Base-by-base conservation (phyloP, 2,329 filamentous ascomycete species). In the Arthrobotrys entomopaga region DNA sequence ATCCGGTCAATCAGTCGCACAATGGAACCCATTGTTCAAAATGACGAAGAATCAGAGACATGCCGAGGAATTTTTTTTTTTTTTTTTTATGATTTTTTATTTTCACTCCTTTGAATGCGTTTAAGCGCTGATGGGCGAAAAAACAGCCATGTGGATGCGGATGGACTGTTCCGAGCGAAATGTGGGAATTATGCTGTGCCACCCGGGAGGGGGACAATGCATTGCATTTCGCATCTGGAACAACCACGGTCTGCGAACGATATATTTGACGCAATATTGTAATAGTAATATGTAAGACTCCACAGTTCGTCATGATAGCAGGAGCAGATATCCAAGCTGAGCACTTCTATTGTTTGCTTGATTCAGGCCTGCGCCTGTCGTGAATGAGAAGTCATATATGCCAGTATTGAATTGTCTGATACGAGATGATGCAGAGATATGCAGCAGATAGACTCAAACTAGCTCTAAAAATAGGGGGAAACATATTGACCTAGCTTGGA, bases 121-220 rank as follows among this genome's bases (percentile, higher is more conserved):
- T 59, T 59, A 59, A 59, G 56, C 56, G 56, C 56, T 42, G 56
- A 22, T 59, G 56, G 40, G 15, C 40, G 53, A 57, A 24, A 57
- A 34, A n/a, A 40, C 13, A n/a, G 56, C 56, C 56, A 48, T 59
- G 56, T 59, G 56, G 56, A 59, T 29, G 40, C 48, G 20, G 20
- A 16, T 16, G 26, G 29, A 56, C 13, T 26, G 29, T 34, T 34
- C n/a, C 48, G 13, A 11, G 50, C 10, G 34, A 16, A 26, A 42
- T 16, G 53, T 22, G 26, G n/a, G n/a, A 7, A 38, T 53, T 15
- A 11, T 53, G 2, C 11, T n/a, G 20, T 26, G 49, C 29, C 42
- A 46, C 42, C 16, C 13, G 42, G 40, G 40, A 16, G 16, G 40
- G 11, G 16, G 42, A 46, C 42, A 46, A n/a, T 19, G 13, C 15